A percentile compares a stretch with the other conserved stretches of the same genome.
phyloP scores from a whole-genome alignment of 2,329 filamentous ascomycete genomes.

The Colletotrichum falcatum region DNA sequence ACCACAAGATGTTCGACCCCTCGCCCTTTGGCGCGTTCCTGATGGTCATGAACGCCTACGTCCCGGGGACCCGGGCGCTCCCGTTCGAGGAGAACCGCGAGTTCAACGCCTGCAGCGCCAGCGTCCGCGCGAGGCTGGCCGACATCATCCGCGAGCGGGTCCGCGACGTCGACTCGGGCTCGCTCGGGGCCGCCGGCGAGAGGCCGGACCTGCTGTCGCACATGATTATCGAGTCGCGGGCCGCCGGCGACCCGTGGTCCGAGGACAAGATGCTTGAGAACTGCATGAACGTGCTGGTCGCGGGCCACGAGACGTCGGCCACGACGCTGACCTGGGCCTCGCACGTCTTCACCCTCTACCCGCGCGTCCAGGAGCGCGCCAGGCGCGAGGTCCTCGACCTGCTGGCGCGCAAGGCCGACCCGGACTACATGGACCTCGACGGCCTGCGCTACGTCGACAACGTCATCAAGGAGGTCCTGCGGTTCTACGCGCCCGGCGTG shows the following conservation, averaged over 20 bases:
- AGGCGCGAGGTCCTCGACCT: slow-evolving; percentile 56
- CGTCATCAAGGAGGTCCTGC: slow-evolving; percentile 58
- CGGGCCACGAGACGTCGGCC: slow-evolving; percentile 60
- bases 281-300: slow-evolving; percentile 57
- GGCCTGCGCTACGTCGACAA: slow-evolving; percentile 55
- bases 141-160: slow-evolving; percentile 46
- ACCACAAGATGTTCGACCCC: slow-evolving; percentile 46
- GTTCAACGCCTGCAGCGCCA: slow-evolving; percentile 49
- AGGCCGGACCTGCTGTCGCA: slow-evolving; percentile 49
- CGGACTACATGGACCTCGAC: slow-evolving; percentile 54
- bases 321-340: slow-evolving; percentile 55
- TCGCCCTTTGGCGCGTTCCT: slow-evolving; percentile 43
- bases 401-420: slow-evolving; percentile 51
- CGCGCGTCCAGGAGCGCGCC: slow-evolving; percentile 52
- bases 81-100: slow-evolving; percentile 52
- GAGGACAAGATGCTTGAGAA: slow-evolving; percentile 53
- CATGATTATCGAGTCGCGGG: slow-evolving; percentile 49
- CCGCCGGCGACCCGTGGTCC: slow-evolving; percentile 40
- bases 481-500: slow-evolving; percentile 54
- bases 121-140: slow-evolving; percentile 47
- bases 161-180: slow-evolving; percentile 39
- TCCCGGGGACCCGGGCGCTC: slow-evolving; percentile 51
- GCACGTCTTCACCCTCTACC: slow-evolving; percentile 53
- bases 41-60: slow-evolving; percentile 48
- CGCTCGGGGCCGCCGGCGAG: slow-evolving; percentile 27